A percentile compares a stretch with the other conserved stretches of the same genome.
Evolutionary conservation across 768 basidiomycete species (phyloP).

Genomic region (Podaxis sp.): DNA sequence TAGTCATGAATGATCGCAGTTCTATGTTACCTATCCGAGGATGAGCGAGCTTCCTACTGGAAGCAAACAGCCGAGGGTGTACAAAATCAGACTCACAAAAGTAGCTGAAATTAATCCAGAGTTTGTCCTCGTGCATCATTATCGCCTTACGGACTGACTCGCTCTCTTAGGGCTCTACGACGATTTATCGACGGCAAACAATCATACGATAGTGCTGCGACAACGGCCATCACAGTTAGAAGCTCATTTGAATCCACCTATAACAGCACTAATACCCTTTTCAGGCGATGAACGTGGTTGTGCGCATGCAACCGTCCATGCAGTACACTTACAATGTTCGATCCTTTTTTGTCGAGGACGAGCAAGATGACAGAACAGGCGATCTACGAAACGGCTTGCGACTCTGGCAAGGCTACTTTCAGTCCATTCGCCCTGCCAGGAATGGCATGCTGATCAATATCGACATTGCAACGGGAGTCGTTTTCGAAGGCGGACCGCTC

Average conservation of each 20-base stretch:
- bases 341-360: conserved; percentile 70
- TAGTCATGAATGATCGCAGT: conserved; percentile 37
- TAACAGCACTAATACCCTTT: background rate
- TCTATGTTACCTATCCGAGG: conserved; percentile 54
- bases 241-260: background rate
- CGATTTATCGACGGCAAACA: conserved; percentile 64
- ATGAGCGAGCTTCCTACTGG: conserved; percentile 22
- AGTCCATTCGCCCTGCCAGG: conserved; percentile 68
- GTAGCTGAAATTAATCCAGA: conserved; percentile 44
- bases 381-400: conserved; percentile 58
- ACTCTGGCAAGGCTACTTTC: conserved; percentile 81
- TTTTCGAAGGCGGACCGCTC: conserved; percentile 66
- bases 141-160: background rate
- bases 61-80: conserved; percentile 58
- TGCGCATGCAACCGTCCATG: conserved; percentile 71
- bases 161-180: conserved; percentile 46
- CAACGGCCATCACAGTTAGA: conserved; percentile 59
- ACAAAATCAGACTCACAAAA: conserved; percentile 60
- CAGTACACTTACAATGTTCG: conserved; percentile 72
- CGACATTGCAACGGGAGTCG: conserved; percentile 75
- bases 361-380: conserved; percentile 30
- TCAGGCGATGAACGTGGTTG: conserved; percentile 73
- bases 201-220: conserved; percentile 60
- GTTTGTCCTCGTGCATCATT: conserved; percentile 18
- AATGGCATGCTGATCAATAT: conserved; percentile 69